These are phyloP conservation scores for Xylaria sp. DNA, from an alignment of 2,329 filamentous ascomycete species.

Conservation along the genomic window DNA sequence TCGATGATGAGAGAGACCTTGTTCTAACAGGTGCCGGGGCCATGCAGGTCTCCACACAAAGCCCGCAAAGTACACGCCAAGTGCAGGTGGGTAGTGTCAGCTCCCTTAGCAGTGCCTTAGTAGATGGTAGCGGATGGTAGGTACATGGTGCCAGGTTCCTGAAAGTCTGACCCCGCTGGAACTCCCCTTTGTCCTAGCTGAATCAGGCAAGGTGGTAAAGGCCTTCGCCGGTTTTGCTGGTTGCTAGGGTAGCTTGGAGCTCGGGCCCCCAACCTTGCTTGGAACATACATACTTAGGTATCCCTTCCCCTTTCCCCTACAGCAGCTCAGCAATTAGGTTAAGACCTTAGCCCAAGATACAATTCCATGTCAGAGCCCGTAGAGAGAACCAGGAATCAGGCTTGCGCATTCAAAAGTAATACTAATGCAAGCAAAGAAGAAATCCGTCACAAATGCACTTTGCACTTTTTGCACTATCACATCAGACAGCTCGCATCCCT, in stretches of 20 bases:
- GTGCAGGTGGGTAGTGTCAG: not conserved
- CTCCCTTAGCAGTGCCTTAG: not conserved
- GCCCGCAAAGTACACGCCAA: too few relatives aligned
- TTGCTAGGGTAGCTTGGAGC: not conserved
- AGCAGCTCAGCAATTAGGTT: too few relatives aligned
- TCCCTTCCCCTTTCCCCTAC: not conserved
- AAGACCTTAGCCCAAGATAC: too few relatives aligned
- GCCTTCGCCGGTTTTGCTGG: slow-evolving; percentile 6
- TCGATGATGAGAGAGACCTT: slow-evolving; percentile 20
- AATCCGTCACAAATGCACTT: slow-evolving; percentile 25
- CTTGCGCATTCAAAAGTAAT: not conserved
- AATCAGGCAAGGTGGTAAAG: slow-evolving; percentile 2
- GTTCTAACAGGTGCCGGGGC: not conserved
- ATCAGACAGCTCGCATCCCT: slow-evolving; percentile 6
- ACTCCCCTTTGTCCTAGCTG: not conserved
- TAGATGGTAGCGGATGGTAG: not conserved
- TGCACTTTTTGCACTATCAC: slow-evolving; percentile 19
- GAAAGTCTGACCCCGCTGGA: not conserved
- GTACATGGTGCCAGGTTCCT: slow-evolving; percentile 8
- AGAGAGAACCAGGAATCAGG: too few relatives aligned
- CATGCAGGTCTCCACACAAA: slow-evolving; percentile 4
- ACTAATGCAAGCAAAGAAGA: not conserved
- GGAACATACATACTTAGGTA: too few relatives aligned
- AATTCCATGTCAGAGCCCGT: too few relatives aligned
- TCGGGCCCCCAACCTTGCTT: not conserved